These are phyloP conservation scores for Microsporum audouinii DNA, from an alignment of 2,329 filamentous ascomycete species.

Conservation along the genomic window DNA sequence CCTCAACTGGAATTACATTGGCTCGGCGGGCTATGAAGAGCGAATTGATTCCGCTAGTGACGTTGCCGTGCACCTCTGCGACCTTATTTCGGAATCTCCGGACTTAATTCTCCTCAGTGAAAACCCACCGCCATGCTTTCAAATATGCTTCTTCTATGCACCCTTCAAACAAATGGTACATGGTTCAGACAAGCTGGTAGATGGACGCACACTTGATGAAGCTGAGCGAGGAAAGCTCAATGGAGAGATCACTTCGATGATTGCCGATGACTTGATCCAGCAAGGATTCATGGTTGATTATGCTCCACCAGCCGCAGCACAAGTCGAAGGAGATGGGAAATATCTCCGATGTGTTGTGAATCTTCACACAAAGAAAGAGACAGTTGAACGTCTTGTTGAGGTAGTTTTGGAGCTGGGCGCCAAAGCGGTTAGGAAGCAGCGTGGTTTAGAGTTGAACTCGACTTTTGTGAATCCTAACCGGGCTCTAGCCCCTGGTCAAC, in stretches of 20 bases:
- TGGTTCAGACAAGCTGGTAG: constrained; percentile 20
- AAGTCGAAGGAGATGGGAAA: constrained; percentile 45
- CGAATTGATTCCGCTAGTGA: constrained; percentile 64
- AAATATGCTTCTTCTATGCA: constrained; percentile 88
- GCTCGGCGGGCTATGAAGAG: constrained; percentile 56
- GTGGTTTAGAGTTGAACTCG: constrained; percentile 6
- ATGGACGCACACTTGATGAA: constrained; percentile 21
- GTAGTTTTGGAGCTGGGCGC: constrained; percentile 44
- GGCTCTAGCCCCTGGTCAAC: background rate
- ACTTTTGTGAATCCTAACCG: background rate
- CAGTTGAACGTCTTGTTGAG: constrained; percentile 50
- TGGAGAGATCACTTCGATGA: constrained; percentile 43
- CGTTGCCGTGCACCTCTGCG: constrained; percentile 57
- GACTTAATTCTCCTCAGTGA: constrained; percentile 62
- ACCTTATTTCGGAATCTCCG: constrained; percentile 42
- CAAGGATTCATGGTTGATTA: constrained; percentile 61
- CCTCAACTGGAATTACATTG: constrained; percentile 82
- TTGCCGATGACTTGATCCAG: constrained; percentile 44
- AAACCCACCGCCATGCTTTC: constrained; percentile 73
- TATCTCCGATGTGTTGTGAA: constrained; percentile 63
- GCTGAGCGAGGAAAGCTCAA: constrained; percentile 37
- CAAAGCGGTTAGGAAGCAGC: constrained; percentile 19
- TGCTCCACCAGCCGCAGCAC: constrained; percentile 42
- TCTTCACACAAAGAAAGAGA: constrained; percentile 47
- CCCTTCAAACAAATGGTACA: constrained; percentile 43